Evolutionary conservation across 192 early-diverging fungal genomes (phyloP).

Genomic region (Oehlia diaphana): DNA sequence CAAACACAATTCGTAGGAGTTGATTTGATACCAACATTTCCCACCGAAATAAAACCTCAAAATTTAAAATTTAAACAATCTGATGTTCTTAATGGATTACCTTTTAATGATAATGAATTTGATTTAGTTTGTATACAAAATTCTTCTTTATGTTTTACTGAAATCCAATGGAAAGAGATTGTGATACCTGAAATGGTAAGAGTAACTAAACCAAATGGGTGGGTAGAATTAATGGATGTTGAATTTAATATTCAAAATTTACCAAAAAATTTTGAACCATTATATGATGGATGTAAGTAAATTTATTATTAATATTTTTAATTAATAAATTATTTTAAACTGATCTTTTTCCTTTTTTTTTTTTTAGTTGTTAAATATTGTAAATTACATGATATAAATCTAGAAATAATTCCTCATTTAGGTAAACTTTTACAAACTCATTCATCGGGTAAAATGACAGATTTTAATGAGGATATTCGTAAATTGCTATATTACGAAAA

Average conservation of each 20-base stretch:
- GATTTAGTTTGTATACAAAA: neutral
- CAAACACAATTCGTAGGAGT: slow-evolving; percentile 37
- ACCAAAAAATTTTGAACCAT: neutral
- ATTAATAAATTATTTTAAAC: neutral
- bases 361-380: neutral
- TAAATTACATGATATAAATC: neutral
- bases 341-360: no score
- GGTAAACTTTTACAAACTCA: neutral
- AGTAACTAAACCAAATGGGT: neutral
- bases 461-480: neutral
- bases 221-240: slow-evolving; percentile 12
- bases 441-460: neutral
- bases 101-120: neutral
- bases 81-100: slow-evolving; percentile 33
- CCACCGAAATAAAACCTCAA: slow-evolving; percentile 35
- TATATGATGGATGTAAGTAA: neutral
- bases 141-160: neutral
- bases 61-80: slow-evolving; percentile 37
- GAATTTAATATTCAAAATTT: neutral
- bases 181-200: slow-evolving; percentile 17
- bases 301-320: no score
- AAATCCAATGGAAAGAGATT: neutral
- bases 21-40: slow-evolving; percentile 43
- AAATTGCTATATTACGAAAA: neutral
- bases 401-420: neutral